phyloP scores from a whole-genome alignment of 139 green algal genomes.

The Microglena sp. region DNA sequence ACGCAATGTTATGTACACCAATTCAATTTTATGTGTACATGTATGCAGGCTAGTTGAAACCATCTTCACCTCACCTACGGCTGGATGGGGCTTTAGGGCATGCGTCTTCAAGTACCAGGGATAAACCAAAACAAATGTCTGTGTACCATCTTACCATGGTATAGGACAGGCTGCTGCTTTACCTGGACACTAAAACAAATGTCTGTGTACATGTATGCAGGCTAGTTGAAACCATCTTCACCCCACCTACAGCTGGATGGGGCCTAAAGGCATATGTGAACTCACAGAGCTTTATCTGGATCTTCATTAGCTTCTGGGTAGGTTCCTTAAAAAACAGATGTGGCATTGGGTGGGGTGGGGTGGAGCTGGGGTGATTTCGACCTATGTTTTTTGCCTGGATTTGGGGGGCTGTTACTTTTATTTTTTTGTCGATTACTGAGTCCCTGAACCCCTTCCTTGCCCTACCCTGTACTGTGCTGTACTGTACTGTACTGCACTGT shows the following conservation, averaged over 20 bases:
- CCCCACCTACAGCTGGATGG: slow-evolving; percentile 24
- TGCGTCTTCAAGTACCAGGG: too few species aligned
- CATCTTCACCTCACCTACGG: slow-evolving; percentile 18
- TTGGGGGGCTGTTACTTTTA: too few species aligned
- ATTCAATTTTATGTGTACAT: not conserved
- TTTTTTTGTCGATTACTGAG: too few species aligned
- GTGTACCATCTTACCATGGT: not conserved
- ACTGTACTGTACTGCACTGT: too few species aligned
- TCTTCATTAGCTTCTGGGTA: slow-evolving; percentile 35
- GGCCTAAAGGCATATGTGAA: slow-evolving; percentile 37
- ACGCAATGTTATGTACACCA: not conserved
- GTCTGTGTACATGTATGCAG: not conserved
- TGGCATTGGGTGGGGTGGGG: too few species aligned
- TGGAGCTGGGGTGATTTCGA: too few species aligned
- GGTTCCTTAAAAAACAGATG: too few species aligned
- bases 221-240: slow-evolving; percentile 15
- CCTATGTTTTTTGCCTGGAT: too few species aligned
- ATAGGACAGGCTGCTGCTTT: not conserved
- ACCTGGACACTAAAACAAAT: not conserved
- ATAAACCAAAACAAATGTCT: too few species aligned
- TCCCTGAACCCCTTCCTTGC: too few species aligned
- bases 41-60: slow-evolving; percentile 4
- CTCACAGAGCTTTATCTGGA: slow-evolving; percentile 41
- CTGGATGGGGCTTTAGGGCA: slow-evolving; percentile 28
- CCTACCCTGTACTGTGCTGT: too few species aligned